Evolutionary conservation across 768 basidiomycete species (phyloP), one percentile per base, ranked within the genome.

Genomic region (Panus rudis): DNA sequence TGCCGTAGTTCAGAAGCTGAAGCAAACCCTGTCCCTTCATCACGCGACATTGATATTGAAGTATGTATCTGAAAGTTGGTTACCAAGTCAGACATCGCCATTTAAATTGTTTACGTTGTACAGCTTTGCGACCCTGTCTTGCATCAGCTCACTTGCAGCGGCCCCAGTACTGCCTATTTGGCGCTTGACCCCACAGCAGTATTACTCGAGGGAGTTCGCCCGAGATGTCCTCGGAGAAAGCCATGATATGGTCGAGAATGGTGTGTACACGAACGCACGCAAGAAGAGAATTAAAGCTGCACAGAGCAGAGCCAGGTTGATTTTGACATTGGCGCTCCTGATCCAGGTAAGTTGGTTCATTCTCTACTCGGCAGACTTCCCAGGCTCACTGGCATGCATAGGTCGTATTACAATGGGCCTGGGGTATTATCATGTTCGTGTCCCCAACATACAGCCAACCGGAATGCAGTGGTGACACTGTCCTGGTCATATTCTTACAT

Each of bases 351-450:
- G 41, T 17, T 20, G n/a, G 7, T 20, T n/a, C 10, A 10, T 30
- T 10, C 28, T 30, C 10, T n/a, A 30, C 28, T 30, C 28, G 10
- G 28, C 28, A 30, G 10, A 10, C 10, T 30, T 30, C 28, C n/a
- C 10, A 30, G n/a, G n/a, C n/a, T 10, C 10, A n/a, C 28, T 30
- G 28, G 5, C 16, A 14, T 20, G 10, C 17, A n/a, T 31, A 54
- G 52, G 57, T 59, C 17, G 50, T 56, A 6, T 42, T 56, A 4
- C 57, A 59, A 34, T 59, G 57, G 57, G 46, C 57, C 3, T 59
- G 57, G 57, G 55, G 52, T 19, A 41, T 59, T 40, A 32, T 53
- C 16, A 46, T 59, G 23, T 59, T 59, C 32, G 50, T 55, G n/a
- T 52, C 55, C 2, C 47, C 46, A 3, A 23, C 24, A 11, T 59